These are phyloP conservation scores for Sicyos edulis DNA, from an alignment of 306 rosid species.

Conservation along the genomic window DNA sequence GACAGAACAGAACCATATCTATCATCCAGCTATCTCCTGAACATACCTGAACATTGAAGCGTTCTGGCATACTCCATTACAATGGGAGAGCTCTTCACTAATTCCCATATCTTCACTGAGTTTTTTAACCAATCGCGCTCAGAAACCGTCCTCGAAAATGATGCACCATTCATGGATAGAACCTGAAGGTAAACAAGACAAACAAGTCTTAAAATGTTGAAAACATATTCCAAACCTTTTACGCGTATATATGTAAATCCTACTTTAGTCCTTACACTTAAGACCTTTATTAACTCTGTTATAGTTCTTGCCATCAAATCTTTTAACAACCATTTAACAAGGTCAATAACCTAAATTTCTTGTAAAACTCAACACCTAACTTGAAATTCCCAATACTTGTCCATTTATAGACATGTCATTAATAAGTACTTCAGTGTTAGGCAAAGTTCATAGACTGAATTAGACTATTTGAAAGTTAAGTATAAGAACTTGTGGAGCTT, in stretches of 20 bases:
- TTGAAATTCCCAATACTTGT: background rate
- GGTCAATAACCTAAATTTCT: background rate
- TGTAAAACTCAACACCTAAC: background rate
- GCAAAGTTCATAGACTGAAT: background rate
- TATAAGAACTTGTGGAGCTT: background rate
- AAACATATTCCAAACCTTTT: background rate
- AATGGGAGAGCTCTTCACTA: slow-evolving; percentile 61
- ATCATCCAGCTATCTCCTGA: slow-evolving; percentile 41
- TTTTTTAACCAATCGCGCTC: slow-evolving; percentile 94
- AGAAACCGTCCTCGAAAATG: slow-evolving; percentile 49
- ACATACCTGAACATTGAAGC: slow-evolving; percentile 65
- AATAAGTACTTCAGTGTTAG: background rate
- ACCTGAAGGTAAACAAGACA: slow-evolving; percentile 35
- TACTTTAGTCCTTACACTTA: background rate
- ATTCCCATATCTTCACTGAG: slow-evolving; percentile 83
- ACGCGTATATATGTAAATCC: background rate
- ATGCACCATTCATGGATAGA: slow-evolving; percentile 54
- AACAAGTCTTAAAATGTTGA: background rate
- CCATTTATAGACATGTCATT: background rate
- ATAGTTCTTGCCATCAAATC: background rate
- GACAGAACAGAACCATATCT: background rate
- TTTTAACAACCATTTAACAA: background rate
- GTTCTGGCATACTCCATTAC: slow-evolving; percentile 60
- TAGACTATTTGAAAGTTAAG: background rate
- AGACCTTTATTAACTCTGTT: background rate